Percentiles rank a stretch among this genome's conserved stretches.
Conservation (phyloP, 371 early-diverging fungal genomes). For the Smittium culicis region DNA sequence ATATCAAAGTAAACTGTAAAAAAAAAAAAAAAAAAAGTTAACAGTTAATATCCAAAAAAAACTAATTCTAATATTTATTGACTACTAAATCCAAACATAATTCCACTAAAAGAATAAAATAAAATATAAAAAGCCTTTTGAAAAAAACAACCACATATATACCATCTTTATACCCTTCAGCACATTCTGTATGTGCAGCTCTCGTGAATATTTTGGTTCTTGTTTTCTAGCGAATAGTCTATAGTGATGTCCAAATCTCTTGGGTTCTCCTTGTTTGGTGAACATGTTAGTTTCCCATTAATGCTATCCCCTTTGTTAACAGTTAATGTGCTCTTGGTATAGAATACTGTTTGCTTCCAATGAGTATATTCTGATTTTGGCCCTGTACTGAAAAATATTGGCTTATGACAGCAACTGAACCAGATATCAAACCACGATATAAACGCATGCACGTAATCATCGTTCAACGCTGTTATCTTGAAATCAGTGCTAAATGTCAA, state of each 20-base stretch:
- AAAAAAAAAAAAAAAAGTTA: too few relatives aligned
- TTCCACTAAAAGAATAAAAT: too few relatives aligned
- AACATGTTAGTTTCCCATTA: slow-evolving; percentile 59
- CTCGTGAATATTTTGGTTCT: slow-evolving; percentile 43
- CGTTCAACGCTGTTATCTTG: slow-evolving; percentile 52
- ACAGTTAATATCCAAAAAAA: too few relatives aligned
- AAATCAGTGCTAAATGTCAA: slow-evolving; percentile 69
- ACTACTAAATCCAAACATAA: too few relatives aligned
- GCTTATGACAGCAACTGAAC: slow-evolving; percentile 75
- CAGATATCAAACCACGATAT: slow-evolving; percentile 88
- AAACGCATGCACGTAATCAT: slow-evolving; percentile 80
- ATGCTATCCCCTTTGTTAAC: slow-evolving; percentile 64
- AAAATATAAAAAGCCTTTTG: too few relatives aligned
- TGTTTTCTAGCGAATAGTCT: slow-evolving; percentile 54
- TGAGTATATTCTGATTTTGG: slow-evolving; percentile 84
- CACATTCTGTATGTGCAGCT: slow-evolving; percentile 77
- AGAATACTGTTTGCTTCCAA: slow-evolving; percentile 97
- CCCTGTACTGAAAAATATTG: slow-evolving; percentile 78
- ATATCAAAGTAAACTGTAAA: too few relatives aligned
- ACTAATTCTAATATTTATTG: too few relatives aligned
- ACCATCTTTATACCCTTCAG: too few relatives aligned
- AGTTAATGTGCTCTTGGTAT: slow-evolving; percentile 54
- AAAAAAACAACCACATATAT: too few relatives aligned
- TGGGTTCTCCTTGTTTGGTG: slow-evolving; percentile 76
- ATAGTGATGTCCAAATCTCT: slow-evolving; percentile 89